phyloP scores from a whole-genome alignment of 176 grass and related monocot species.

The Juncus inflexus region DNA sequence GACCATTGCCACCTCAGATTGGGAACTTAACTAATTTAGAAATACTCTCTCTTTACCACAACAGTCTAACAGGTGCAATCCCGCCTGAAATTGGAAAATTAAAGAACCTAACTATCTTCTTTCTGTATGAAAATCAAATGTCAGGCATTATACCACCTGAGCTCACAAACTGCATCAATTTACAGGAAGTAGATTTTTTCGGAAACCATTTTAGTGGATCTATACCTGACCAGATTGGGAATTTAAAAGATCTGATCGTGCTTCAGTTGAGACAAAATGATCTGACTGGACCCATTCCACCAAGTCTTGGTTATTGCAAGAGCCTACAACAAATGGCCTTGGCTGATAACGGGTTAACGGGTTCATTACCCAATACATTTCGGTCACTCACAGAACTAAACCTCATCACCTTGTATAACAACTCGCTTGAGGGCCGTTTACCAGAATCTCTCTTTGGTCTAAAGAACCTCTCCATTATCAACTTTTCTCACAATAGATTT shows the following conservation, averaged over 20 bases:
- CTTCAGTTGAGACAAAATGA: slow-evolving; percentile 96
- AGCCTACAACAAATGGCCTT: slow-evolving; percentile 66
- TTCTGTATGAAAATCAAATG: slow-evolving; percentile 96
- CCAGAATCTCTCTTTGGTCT: slow-evolving; percentile 53
- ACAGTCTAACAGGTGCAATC: slow-evolving; percentile 54
- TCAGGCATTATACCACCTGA: slow-evolving; percentile 56
- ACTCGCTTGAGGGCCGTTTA: slow-evolving; percentile 59
- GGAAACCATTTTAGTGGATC: slow-evolving; percentile 66
- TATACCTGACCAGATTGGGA: slow-evolving; percentile 63
- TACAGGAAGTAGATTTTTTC: slow-evolving; percentile 92
- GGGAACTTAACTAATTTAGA: slow-evolving; percentile 70
- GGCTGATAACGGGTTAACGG: slow-evolving; percentile 74
- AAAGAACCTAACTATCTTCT: slow-evolving; percentile 46
- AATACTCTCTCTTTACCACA: slow-evolving; percentile 83
- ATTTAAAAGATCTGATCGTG: slow-evolving; percentile 61
- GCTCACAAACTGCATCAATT: slow-evolving; percentile 63
- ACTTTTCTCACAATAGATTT: slow-evolving; percentile 82
- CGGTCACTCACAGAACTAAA: slow-evolving; percentile 47
- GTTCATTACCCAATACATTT: slow-evolving; percentile 48
- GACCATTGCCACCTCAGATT: slow-evolving; percentile 44
- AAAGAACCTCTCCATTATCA: slow-evolving; percentile 75
- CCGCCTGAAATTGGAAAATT: slow-evolving; percentile 67
- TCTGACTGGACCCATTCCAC: slow-evolving; percentile 62
- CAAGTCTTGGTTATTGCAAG: slow-evolving; percentile 62
- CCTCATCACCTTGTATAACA: slow-evolving; percentile 87